Evolutionary conservation across 1,139 yeast species (phyloP).

Genomic region (Blastobotrys persicus): DNA sequence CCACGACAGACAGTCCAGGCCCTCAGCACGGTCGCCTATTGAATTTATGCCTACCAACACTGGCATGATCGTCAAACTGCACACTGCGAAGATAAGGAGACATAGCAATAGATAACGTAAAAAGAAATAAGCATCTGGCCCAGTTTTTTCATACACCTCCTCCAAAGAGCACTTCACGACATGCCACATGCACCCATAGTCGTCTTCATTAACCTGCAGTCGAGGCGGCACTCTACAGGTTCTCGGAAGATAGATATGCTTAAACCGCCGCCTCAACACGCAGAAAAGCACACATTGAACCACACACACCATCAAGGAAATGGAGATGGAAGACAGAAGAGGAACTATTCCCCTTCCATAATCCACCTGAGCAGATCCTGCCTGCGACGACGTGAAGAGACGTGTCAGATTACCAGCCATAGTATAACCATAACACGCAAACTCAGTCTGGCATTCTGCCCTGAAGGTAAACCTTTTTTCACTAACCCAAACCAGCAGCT

Average conservation of each 20-base stretch:
- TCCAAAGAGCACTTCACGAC: slow-evolving; percentile 19
- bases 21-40: slow-evolving; percentile 21
- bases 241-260: slow-evolving; percentile 34
- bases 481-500: too few species aligned
- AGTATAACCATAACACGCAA: background rate
- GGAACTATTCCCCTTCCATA: slow-evolving; percentile 30
- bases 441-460: background rate
- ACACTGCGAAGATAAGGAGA: slow-evolving; percentile 19
- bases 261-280: slow-evolving; percentile 26
- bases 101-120: slow-evolving; percentile 31
- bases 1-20: slow-evolving; percentile 33
- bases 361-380: slow-evolving; percentile 21
- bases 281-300: slow-evolving; percentile 29
- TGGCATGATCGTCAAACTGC: slow-evolving; percentile 26
- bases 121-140: slow-evolving; percentile 37
- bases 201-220: slow-evolving; percentile 19
- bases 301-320: slow-evolving; percentile 26
- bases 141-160: slow-evolving; percentile 23
- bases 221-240: slow-evolving; percentile 27
- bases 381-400: slow-evolving; percentile 15
- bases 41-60: slow-evolving; percentile 32
- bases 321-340: slow-evolving; percentile 30
- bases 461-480: too few species aligned
- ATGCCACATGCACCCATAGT: slow-evolving; percentile 30
- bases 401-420: background rate